Base-by-base conservation (phyloP, 441 rosid genomes). In the Syzygium malaccense region DNA sequence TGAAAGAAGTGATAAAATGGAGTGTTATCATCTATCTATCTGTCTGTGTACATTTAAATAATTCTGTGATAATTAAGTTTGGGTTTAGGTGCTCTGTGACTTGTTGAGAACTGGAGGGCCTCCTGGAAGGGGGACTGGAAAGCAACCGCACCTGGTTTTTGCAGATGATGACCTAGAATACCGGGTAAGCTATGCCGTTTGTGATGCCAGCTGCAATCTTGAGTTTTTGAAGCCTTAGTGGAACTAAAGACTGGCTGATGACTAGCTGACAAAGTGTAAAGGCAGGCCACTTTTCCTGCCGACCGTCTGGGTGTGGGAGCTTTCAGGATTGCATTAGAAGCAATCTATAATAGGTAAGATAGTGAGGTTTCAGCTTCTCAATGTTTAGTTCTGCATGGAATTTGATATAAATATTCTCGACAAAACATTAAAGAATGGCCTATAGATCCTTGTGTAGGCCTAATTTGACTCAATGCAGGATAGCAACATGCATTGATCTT, bases 271-370 rank as follows among this genome's bases (percentile, higher is more conserved):
- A 86, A 75, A 87, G 87, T 92, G 87, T 87, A 86, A 92, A 93
- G 88, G 89, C 91, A 97, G 98, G 96, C 98, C 91, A 91, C 91
- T 85, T 97, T 97, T 92, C 98, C 98, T 88, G 88, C 95, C 87
- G 96, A 95, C 89, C 98, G 98, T 89, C 96, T 96, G 57, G 99
- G 98, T 86, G 93, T 96, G 97, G 98, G 98, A 88, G 97, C 96
- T 92, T 97, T 96, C 94, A 94, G 98, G 93, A 95, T 96, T 26
- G 99, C 98, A 1, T 85, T 96, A 20, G 98, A 96, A 92, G 93
- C 96, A 54, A 90, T 97, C 91, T 97, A 93, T 92, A 97, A 95
- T 89, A 95, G 96, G 96, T 95, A 87, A 93, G 89, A 62, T 32
- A 23, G 83, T 41, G n/a, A 41, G 51, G 18, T 75, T 41, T 75